Evolutionary conservation across 2,329 filamentous ascomycete genomes (phyloP).

Genomic region (Pseudopyricularia cyperi): DNA sequence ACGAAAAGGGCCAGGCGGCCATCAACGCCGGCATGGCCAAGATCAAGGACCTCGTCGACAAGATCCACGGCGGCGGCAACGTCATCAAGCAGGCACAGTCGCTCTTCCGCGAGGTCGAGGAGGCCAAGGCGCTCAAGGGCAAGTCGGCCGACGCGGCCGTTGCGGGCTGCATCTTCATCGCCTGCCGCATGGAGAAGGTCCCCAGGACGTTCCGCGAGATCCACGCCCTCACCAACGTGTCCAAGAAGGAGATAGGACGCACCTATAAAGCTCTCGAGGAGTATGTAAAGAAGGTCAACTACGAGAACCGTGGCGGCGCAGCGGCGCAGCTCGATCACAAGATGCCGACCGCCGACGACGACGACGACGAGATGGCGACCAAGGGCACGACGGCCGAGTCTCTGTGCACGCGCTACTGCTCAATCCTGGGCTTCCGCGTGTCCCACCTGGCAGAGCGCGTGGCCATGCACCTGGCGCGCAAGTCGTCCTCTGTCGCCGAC

Average conservation of each 20-base stretch:
- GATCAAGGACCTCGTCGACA: constrained; percentile 78
- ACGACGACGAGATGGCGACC: constrained; percentile 52
- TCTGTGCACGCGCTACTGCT: constrained; percentile 83
- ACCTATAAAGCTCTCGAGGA: constrained; percentile 90
- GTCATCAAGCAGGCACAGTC: constrained; percentile 87
- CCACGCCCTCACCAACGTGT: constrained; percentile 81
- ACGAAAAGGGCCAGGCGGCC: constrained; percentile 5
- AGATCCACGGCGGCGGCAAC: constrained; percentile 65
- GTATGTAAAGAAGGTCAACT: constrained; percentile 59
- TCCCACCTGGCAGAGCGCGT: constrained; percentile 66
- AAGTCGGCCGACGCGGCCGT: constrained; percentile 91
- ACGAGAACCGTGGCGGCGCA: constrained; percentile 36
- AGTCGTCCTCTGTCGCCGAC: constrained; percentile 64
- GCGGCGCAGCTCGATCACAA: constrained; percentile 16
- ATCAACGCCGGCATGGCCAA: constrained; percentile 71
- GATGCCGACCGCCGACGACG: constrained; percentile 30
- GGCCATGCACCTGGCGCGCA: constrained; percentile 63
- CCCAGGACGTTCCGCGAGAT: constrained; percentile 91
- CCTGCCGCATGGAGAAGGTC: constrained; percentile 78
- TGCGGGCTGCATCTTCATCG: constrained; percentile 94
- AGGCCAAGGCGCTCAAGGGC: constrained; percentile 86
- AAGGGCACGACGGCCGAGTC: constrained; percentile 69
- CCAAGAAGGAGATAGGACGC: constrained; percentile 93
- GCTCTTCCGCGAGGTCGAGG: constrained; percentile 88
- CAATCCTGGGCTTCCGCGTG: constrained; percentile 60